phyloP scores from a whole-genome alignment of 2,329 filamentous ascomycete species.

The Talaromyces albobiverticillius region DNA sequence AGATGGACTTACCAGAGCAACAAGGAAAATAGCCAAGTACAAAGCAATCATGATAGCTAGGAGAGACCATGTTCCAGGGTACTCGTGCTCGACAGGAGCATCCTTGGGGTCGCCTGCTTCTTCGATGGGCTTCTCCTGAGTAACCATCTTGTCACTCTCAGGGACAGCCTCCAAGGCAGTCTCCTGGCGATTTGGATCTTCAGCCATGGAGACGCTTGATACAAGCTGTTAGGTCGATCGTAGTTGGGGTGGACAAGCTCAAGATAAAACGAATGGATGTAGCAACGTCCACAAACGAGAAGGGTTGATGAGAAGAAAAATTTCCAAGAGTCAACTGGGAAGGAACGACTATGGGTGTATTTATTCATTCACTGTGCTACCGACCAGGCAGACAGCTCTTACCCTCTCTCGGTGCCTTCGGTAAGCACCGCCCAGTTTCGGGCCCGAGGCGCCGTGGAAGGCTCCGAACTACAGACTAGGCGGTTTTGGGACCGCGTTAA shows the following conservation, averaged over 20 bases:
- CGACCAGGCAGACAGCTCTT: background rate
- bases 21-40: constrained; percentile 25
- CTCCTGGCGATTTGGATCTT: background rate
- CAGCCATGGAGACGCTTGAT: background rate
- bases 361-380: background rate
- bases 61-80: constrained; percentile 9
- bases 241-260: background rate
- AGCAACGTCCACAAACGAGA: background rate
- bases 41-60: constrained; percentile 16
- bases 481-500: background rate
- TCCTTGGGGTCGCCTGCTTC: background rate
- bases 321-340: too few relatives aligned
- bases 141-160: background rate
- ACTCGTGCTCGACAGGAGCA: constrained; percentile 6
- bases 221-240: background rate
- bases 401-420: background rate
- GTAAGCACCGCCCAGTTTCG: background rate
- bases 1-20: constrained; percentile 23
- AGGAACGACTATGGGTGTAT: too few relatives aligned
- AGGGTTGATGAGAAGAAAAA: too few relatives aligned
- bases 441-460: constrained; percentile 3
- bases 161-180: background rate
- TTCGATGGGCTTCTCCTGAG: constrained; percentile 4
- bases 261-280: too few relatives aligned
- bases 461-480: background rate